phyloP scores from a whole-genome alignment of 176 grass and related monocot genomes.

The Olyra latifolia region DNA sequence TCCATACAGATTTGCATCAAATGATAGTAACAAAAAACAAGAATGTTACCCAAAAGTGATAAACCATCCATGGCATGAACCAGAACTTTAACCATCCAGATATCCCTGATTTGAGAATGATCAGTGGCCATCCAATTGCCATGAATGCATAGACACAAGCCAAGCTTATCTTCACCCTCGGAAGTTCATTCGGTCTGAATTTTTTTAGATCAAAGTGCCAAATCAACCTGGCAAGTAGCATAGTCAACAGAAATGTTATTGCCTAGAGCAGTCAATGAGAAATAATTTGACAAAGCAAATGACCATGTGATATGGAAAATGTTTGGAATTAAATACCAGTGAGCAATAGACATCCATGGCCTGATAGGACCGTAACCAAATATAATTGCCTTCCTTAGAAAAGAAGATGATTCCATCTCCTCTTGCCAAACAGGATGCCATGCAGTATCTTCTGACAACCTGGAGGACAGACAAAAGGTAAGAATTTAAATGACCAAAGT shows the following conservation, averaged over 20 bases:
- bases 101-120: slow-evolving; percentile 79
- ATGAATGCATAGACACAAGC: slow-evolving; percentile 87
- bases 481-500: slow-evolving; percentile 28
- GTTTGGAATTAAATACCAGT: slow-evolving; percentile 67
- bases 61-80: slow-evolving; percentile 96
- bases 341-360: slow-evolving; percentile 97
- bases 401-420: slow-evolving; percentile 54
- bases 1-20: not conserved
- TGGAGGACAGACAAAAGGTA: slow-evolving; percentile 36
- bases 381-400: slow-evolving; percentile 83
- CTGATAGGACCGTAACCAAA: slow-evolving; percentile 92
- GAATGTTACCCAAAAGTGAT: slow-evolving; percentile 94
- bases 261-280: slow-evolving; percentile 4
- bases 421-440: slow-evolving; percentile 93
- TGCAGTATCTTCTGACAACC: slow-evolving; percentile 91
- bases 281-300: slow-evolving; percentile 4
- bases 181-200: slow-evolving; percentile 79
- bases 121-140: slow-evolving; percentile 95
- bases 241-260: slow-evolving; percentile 32
- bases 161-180: slow-evolving; percentile 96
- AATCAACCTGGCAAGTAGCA: slow-evolving; percentile 61
- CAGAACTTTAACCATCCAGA: slow-evolving; percentile 95
- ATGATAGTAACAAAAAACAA: not conserved
- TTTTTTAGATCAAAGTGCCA: slow-evolving; percentile 93
- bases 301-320: slow-evolving; percentile 11